Conservation (phyloP, 2,329 filamentous ascomycete genomes). For the Dothistroma pini region DNA sequence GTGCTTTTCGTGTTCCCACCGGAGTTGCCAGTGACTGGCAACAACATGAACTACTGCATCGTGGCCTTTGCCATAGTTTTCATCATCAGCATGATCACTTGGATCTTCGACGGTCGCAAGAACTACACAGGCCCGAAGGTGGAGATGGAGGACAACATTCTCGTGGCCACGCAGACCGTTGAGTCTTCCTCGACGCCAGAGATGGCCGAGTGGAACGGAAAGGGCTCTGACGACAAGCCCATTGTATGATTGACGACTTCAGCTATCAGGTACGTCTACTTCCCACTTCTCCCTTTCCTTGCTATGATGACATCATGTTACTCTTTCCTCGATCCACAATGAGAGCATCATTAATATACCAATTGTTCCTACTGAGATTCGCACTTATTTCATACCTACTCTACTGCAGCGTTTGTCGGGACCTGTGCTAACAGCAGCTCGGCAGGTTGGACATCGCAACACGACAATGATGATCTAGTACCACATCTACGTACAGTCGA, state of each 20-base stretch:
- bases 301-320: constrained; percentile 24
- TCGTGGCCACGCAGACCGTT: constrained; percentile 25
- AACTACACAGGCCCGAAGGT: constrained; percentile 53
- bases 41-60: constrained; percentile 65
- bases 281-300: constrained; percentile 1
- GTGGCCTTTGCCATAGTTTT: constrained; percentile 58
- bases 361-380: constrained; percentile 30
- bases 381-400: neutral
- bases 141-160: constrained; percentile 30
- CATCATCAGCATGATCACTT: constrained; percentile 55
- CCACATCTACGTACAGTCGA: neutral
- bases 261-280: constrained; percentile 15
- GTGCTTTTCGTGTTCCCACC: constrained; percentile 74
- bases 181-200: constrained; percentile 12
- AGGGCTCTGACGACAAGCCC: constrained; percentile 8
- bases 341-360: constrained; percentile 26
- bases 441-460: neutral
- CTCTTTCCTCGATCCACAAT: constrained; percentile 22
- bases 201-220: constrained; percentile 11
- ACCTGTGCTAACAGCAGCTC: neutral
- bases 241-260: neutral
- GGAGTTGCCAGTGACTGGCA: constrained; percentile 58
- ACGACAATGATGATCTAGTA: neutral
- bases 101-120: constrained; percentile 59
- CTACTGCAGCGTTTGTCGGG: neutral